Evolutionary conservation across 2,329 filamentous ascomycete genomes (phyloP).

Genomic region (Penicillium sclerotigenum): DNA sequence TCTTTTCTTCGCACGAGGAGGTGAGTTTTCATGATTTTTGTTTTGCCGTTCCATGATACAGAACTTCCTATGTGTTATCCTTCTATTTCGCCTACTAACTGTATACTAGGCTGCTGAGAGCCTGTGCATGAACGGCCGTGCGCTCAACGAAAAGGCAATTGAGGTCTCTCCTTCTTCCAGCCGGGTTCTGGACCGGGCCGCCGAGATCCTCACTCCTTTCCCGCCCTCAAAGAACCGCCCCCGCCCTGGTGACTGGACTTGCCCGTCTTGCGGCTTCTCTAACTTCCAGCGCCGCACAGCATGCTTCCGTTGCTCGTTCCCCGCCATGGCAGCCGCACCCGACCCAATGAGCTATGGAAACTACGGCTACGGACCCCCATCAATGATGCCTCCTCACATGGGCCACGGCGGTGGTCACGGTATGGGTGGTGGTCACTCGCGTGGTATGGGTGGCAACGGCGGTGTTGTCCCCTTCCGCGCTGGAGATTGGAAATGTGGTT

Average conservation of each 20-base stretch:
- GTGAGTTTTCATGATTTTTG: constrained; percentile 61
- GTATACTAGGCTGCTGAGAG: constrained; percentile 76
- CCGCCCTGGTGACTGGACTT: constrained; percentile 97
- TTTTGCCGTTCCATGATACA: not conserved
- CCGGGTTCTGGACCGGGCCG: constrained; percentile 89
- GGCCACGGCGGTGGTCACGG: constrained; percentile 57
- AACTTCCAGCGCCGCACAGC: constrained; percentile 99
- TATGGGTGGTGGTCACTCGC: constrained; percentile 51
- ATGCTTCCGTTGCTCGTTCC: constrained; percentile 98
- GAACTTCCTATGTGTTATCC: constrained; percentile 2
- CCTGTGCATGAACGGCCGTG: constrained; percentile 97
- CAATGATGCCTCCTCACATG: constrained; percentile 77
- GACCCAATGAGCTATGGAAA: constrained; percentile 70
- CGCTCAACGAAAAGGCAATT: constrained; percentile 97
- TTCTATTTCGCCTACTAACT: constrained; percentile 5
- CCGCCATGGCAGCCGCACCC: constrained; percentile 79
- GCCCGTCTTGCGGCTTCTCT: constrained; percentile 96
- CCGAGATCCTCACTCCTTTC: constrained; percentile 94
- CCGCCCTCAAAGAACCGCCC: constrained; percentile 98
- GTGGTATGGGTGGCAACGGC: constrained; percentile 68
- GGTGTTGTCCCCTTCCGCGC: constrained; percentile 94
- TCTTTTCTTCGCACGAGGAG: constrained; percentile 99
- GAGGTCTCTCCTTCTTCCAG: constrained; percentile 98
- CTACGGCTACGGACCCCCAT: constrained; percentile 60
- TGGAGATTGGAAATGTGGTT: constrained; percentile 98